A percentile compares a stretch with the other conserved stretches of the same genome.
These are phyloP conservation scores for Aspergillus udagawae DNA, from an alignment of 2,329 filamentous ascomycete genomes.

Conservation along the genomic window DNA sequence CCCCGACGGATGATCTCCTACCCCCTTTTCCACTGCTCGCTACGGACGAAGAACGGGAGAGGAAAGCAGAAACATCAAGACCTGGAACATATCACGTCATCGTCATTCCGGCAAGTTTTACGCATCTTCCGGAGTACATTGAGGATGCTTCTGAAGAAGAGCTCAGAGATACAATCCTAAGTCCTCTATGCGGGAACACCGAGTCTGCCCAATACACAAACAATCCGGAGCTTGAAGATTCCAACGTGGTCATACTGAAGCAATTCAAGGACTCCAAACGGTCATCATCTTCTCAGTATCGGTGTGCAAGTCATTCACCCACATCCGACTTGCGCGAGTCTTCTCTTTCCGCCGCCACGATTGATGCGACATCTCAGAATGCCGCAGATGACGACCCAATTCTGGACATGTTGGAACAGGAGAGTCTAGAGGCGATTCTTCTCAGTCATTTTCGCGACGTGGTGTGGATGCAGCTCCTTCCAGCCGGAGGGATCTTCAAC, in stretches of 20 bases:
- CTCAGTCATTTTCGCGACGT: slow-evolving; percentile 39
- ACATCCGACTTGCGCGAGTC: slow-evolving; percentile 29
- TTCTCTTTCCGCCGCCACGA: slow-evolving; percentile 24
- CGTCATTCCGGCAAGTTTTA: slow-evolving; percentile 53
- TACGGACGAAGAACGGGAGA: slow-evolving; percentile 56
- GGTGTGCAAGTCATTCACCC: slow-evolving; percentile 29
- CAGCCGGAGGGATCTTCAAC: slow-evolving; percentile 15
- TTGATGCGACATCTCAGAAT: slow-evolving; percentile 19
- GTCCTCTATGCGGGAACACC: slow-evolving; percentile 24
- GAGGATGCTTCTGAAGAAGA: slow-evolving; percentile 27
- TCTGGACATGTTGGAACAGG: slow-evolving; percentile 12
- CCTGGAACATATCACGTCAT: slow-evolving; percentile 56
- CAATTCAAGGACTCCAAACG: slow-evolving; percentile 46
- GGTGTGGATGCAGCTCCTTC: slow-evolving; percentile 40
- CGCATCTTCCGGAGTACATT: slow-evolving; percentile 49
- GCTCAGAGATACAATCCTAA: slow-evolving; percentile 16
- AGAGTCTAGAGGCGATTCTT: slow-evolving; percentile 30
- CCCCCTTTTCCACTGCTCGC: slow-evolving; percentile 52
- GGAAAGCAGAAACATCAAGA: slow-evolving; percentile 48
- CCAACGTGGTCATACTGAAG: slow-evolving; percentile 49
- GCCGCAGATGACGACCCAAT: slow-evolving; percentile 17
- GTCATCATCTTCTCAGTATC: slow-evolving; percentile 28
- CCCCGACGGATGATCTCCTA: slow-evolving; percentile 42
- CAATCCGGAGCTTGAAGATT: slow-evolving; percentile 32
- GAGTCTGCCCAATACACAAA: slow-evolving; percentile 24